Evolutionary conservation across 2,329 filamentous ascomycete genomes (phyloP), one percentile per base, ranked within the genome.

Genomic region (Fusarium sp.): DNA sequence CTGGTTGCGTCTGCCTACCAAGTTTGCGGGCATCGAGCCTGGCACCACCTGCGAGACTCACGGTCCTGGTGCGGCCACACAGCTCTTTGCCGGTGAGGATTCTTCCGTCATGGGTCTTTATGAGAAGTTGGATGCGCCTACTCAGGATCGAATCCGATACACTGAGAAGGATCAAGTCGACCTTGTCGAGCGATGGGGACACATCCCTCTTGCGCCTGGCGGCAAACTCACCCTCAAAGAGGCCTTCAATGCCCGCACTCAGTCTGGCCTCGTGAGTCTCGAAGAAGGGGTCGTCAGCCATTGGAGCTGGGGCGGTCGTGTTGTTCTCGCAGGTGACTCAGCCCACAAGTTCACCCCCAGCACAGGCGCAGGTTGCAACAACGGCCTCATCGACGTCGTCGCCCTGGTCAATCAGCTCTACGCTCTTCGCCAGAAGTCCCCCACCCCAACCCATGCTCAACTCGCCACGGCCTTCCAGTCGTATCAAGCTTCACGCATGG

Each of bases 301-400:
- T 50, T 84, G 82, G 83, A 81, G 79, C 62, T 79, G 75, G 69
- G 77, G 71, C 12, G 80, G 82, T 4, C 75, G 81, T 2, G 70
- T 84, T 13, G 82, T 82, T 3, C 79, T 85, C 2, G 78, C 73
- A 0, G 83, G 83, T 0, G 83, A 85, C 45, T 73, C 83, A 0
- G 79, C 77, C 3, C 83, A 84, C 63, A 84, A 84, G 45, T 80
- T 81, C 57, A 83, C 82, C 0, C 81, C 83, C 0, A 83, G 80
- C 54, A 75, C 80, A 0, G 82, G 81, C 0, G 74, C 78, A 1
- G 82, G 82, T 1, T 80, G 79, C 42, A 83, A 84, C 70, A 80
- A 79, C 26, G 83, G 79, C 1, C 74, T 84, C 3, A 77, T 81
- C 39, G 82, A 83, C 20, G 63, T 81, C 3, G 76, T 81, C 9